phyloP scores from a whole-genome alignment of 2,329 filamentous ascomycete species.

The Colletotrichum tropicale region DNA sequence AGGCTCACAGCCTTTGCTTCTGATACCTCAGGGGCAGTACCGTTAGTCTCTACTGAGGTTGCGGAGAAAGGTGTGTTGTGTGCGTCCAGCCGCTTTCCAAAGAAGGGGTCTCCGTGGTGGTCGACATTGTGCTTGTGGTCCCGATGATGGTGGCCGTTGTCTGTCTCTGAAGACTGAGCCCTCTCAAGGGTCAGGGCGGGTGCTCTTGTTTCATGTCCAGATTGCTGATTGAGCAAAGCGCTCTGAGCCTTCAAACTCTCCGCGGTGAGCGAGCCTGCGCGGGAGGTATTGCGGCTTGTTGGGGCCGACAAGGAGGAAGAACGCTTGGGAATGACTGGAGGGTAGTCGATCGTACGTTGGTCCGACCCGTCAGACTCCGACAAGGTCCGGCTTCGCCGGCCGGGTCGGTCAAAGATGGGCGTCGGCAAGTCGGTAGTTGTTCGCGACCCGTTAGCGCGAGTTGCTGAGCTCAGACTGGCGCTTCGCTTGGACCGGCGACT shows the following conservation, averaged over 20 bases:
- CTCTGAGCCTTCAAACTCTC: conserved; percentile 65
- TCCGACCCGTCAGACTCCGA: conserved; percentile 57
- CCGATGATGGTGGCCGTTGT: conserved; percentile 30
- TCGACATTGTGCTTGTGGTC: conserved; percentile 46
- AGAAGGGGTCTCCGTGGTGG: conserved; percentile 58
- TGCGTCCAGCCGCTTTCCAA: conserved; percentile 56
- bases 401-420: conserved; percentile 46
- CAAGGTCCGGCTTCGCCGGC: conserved; percentile 43
- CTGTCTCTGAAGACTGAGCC: conserved; percentile 37
- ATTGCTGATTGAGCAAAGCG: conserved; percentile 30
- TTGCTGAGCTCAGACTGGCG: conserved; percentile 55
- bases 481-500: conserved; percentile 60
- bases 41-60: conserved; percentile 64
- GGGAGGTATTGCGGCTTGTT: conserved; percentile 61
- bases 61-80: conserved; percentile 68
- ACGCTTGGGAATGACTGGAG: conserved; percentile 60
- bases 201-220: conserved; percentile 27
- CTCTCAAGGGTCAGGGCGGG: conserved; percentile 32
- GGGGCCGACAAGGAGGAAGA: conserved; percentile 67
- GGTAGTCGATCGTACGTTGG: conserved; percentile 64
- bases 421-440: conserved; percentile 42
- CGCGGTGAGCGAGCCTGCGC: conserved; percentile 59
- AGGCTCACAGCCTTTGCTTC: conserved; percentile 68
- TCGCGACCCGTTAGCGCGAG: conserved; percentile 44
- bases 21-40: conserved; percentile 66